Evolutionary conservation across 768 basidiomycete genomes (phyloP), one percentile per base, ranked within the genome.

Genomic region (Naematelia encephala): DNA sequence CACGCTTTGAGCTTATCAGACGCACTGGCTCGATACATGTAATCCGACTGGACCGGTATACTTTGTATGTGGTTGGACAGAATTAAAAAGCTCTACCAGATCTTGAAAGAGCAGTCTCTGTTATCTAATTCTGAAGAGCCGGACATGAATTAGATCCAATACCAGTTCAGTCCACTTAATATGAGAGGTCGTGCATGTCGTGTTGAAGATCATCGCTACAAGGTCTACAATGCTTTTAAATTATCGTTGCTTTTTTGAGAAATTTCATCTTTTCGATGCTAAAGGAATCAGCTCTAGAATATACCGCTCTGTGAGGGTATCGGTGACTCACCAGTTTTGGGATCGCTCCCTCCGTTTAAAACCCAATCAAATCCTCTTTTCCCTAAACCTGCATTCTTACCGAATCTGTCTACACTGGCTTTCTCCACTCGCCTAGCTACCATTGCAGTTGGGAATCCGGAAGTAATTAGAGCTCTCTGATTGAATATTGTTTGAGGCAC

Each of bases 321-420:
- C 8, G 34, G 34, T 39, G n/a, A 39, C 34, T 39, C 34, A 39
- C 34, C 8, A 16, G 34, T 16, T 39, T 39, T 39, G 8, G 34
- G 34, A 16, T 39, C 34, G 34, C 34, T 30, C 11, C 64, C 64
- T 8, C 57, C 57, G 4, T 57, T 12, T 25, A 66, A 26, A 8
- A 97, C 91, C 71, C 91, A 89, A 45, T 90, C 89, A 77, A 97
- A 93, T 22, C 87, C 93, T 53, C 86, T 79, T 77, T 91, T 90
- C 54, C 93, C 93, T 29, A 88, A 79, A 50, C 87, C 88, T 2
- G 93, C 93, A 72, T 97, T 97, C 75, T 90, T 87, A 77, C 89
- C 87, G 67, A 97, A 96, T 58, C 91, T 83, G 78, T 92, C 86
- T 23, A 87, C 85, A 53, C 91, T 84, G 85, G 88, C 91, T 67